Conservation (phyloP, 2,329 filamentous ascomycete genomes). For the Macrophomina phaseolina region DNA sequence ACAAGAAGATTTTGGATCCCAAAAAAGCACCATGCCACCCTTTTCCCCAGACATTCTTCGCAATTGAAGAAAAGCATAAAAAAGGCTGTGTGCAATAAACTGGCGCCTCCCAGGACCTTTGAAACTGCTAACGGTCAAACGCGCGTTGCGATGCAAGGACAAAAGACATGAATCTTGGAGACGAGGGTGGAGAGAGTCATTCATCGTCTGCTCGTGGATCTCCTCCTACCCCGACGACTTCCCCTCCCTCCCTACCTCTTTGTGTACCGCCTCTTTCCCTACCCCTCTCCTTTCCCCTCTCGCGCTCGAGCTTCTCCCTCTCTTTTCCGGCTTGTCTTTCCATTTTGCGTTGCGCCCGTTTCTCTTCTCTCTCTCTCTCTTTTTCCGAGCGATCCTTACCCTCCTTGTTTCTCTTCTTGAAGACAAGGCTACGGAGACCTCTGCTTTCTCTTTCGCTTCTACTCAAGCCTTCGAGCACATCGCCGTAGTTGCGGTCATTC, state of each 20-base stretch:
- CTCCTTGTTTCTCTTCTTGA: slow-evolving; percentile 15
- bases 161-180: slow-evolving; percentile 18
- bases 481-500: slow-evolving; percentile 15
- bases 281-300: slow-evolving; percentile 16
- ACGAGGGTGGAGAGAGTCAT: slow-evolving; percentile 9
- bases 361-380: slow-evolving; percentile 29
- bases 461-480: slow-evolving; percentile 21
- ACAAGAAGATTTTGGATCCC: slow-evolving; percentile 1
- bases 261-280: slow-evolving; percentile 14
- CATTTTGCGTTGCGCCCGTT: slow-evolving; percentile 15
- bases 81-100: slow-evolving; percentile 3
- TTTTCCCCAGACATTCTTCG: slow-evolving; percentile 19
- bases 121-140: background rate
- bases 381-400: slow-evolving; percentile 35
- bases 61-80: slow-evolving; percentile 8
- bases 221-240: background rate
- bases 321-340: slow-evolving; percentile 16
- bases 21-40: slow-evolving; percentile 25
- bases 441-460: slow-evolving; percentile 23
- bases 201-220: slow-evolving; percentile 16
- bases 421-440: slow-evolving; percentile 18
- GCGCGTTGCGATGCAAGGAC: slow-evolving; percentile 17
- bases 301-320: slow-evolving; percentile 14
- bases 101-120: slow-evolving; percentile 10
- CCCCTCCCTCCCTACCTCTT: slow-evolving; percentile 11